Evolutionary conservation across 2,329 filamentous ascomycete genomes (phyloP).

Genomic region (Hirsutella minnesotensis): DNA sequence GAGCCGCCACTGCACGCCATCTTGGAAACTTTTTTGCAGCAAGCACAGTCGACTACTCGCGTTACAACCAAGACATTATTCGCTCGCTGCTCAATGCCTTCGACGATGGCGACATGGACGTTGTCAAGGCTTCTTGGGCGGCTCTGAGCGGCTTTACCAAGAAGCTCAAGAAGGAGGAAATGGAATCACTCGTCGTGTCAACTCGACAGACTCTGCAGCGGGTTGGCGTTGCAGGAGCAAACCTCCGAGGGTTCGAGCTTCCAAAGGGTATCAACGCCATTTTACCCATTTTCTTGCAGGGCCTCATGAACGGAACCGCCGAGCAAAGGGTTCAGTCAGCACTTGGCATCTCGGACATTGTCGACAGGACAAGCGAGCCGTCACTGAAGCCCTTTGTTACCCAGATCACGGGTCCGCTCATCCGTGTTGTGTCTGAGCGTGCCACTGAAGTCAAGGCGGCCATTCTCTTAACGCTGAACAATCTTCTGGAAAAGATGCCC

Average conservation of each 20-base stretch:
- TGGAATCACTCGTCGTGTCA: constrained; percentile 83
- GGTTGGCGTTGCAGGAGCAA: constrained; percentile 75
- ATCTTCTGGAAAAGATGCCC: constrained; percentile 91
- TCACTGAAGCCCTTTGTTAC: constrained; percentile 91
- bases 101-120: constrained; percentile 69
- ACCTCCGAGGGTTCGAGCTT: constrained; percentile 77
- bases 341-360: constrained; percentile 87
- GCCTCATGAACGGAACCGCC: constrained; percentile 88
- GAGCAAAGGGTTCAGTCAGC: constrained; percentile 90
- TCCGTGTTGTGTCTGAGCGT: constrained; percentile 92
- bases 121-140: constrained; percentile 82
- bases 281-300: constrained; percentile 92
- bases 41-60: constrained; percentile 77
- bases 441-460: constrained; percentile 94
- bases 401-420: constrained; percentile 92
- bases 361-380: constrained; percentile 81
- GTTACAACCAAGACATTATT: constrained; percentile 93
- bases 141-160: constrained; percentile 82
- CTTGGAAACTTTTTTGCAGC: constrained; percentile 77
- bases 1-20: constrained; percentile 66
- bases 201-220: constrained; percentile 78
- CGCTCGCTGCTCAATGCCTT: constrained; percentile 84
- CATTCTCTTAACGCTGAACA: constrained; percentile 88
- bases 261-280: constrained; percentile 97
- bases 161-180: constrained; percentile 88